Evolutionary conservation across 495 filamentous ascomycete species (phyloP), one percentile per base, ranked within the genome.

Genomic region (Trichoderma parareesei): DNA sequence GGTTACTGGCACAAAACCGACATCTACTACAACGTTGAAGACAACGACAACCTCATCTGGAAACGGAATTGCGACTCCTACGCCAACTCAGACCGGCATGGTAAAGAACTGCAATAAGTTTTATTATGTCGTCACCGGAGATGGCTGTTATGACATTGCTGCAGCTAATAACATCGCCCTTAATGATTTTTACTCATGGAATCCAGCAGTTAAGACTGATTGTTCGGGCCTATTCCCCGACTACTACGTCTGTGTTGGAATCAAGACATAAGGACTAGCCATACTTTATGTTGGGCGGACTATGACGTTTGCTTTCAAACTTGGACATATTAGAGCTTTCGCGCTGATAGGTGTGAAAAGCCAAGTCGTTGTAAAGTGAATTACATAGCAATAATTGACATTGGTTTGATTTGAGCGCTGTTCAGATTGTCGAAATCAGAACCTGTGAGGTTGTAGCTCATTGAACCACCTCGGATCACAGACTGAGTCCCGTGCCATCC

Each of bases 71-170:
- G 27, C 65, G 5, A 68, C 69, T 7, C 71, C 71, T 5, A 64
- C 42, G 0, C 72, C 69, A 27, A 66, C 43, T 16, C 67, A 70
- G 60, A 43, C 60, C 0, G 67, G 70, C 1, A 69, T 70, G n/a
- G 49, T 65, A 5, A 13, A 43, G 2, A 66, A 61, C 60, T 74
- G 70, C 43, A 42, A 67, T 33, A 41, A 60, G 2, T 74, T 69
- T 64, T 55, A 73, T n/a, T 13, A 46, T 0, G 72, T 70, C 0
- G 18, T 16, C 1, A 18, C 14, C 2, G 72, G 69, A 0, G 67
- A 71, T 3, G n/a, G 13, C 16, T 48, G n/a, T 48, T 5, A 9
- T 48, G 13, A 14, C n/a, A 48, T 48, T 48, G 44, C 44, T 7
- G 5, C 44, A 16, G n/a, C n/a, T 16, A 18, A 14, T 48, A 18